These are phyloP conservation scores for Cudoniella acicularis DNA, from an alignment of 495 filamentous ascomycete species.

Conservation along the genomic window DNA sequence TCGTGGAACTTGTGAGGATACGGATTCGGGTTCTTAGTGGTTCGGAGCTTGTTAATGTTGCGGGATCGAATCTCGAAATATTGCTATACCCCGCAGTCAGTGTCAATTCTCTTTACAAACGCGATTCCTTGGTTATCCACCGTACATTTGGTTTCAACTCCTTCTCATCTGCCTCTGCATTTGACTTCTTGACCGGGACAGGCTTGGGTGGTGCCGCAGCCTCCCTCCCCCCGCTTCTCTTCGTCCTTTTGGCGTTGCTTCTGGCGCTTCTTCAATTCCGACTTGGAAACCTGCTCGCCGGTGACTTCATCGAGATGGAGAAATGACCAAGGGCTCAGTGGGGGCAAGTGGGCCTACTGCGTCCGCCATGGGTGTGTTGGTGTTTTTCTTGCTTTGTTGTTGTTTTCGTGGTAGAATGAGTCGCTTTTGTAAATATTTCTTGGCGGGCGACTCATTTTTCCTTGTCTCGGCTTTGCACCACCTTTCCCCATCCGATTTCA, in stretches of 20 bases:
- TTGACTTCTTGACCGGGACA: conserved; percentile 62
- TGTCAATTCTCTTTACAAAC: not conserved
- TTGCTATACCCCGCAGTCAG: conserved; percentile 54
- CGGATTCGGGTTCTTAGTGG: conserved; percentile 77
- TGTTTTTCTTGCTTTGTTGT: not conserved
- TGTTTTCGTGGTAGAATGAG: not conserved
- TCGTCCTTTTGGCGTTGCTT: conserved; percentile 84
- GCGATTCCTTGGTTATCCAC: not conserved
- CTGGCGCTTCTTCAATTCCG: conserved; percentile 90
- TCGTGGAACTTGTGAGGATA: conserved; percentile 98
- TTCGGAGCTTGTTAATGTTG: conserved; percentile 77
- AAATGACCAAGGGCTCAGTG: conserved; percentile 62
- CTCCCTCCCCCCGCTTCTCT: conserved; percentile 82
- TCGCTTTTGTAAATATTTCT: conserved; percentile 5
- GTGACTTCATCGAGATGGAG: conserved; percentile 80
- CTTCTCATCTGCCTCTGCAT: conserved; percentile 64
- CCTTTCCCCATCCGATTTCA: too few species aligned
- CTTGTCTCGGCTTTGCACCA: too few species aligned
- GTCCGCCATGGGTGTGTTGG: conserved; percentile 26
- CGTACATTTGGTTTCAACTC: conserved; percentile 88
- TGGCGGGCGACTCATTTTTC: too few species aligned
- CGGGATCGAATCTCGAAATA: conserved; percentile 95
- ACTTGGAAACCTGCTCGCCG: conserved; percentile 81
- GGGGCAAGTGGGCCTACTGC: conserved; percentile 41
- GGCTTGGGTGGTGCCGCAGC: conserved; percentile 67